Percentiles rank a stretch among this genome's conserved stretches.
Evolutionary conservation across 148 eudicot species (phyloP).

Genomic region (Polygonum aviculare): DNA sequence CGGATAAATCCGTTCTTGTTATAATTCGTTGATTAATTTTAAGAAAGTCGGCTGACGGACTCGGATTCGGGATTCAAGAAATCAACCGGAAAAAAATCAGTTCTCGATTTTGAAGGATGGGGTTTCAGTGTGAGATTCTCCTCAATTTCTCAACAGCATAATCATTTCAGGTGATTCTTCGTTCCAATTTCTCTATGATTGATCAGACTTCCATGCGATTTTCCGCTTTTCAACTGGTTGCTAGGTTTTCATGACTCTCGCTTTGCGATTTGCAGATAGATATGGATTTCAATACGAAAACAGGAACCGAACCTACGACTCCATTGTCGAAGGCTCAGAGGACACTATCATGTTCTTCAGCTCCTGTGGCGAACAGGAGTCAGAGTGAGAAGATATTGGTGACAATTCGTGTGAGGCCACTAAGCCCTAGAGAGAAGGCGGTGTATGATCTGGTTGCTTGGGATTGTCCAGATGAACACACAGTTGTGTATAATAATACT

Average conservation of each 20-base stretch:
- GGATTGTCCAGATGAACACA: slow-evolving; percentile 65
- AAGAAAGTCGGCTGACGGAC: no score
- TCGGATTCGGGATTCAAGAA: no score
- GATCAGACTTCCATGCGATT: background rate
- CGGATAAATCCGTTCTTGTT: no score
- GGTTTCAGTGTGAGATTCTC: no score
- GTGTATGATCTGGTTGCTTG: slow-evolving; percentile 85
- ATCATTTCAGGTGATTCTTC: no score
- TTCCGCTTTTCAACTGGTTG: background rate
- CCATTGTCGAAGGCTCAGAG: slow-evolving; percentile 65
- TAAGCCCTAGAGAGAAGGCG: slow-evolving; percentile 71
- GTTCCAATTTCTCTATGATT: no score
- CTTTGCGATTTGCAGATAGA: background rate
- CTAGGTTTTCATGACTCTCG: background rate
- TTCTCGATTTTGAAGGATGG: no score
- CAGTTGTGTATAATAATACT: slow-evolving; percentile 57
- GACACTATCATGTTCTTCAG: slow-evolving; percentile 26
- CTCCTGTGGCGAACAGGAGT: slow-evolving; percentile 56
- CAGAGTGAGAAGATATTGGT: slow-evolving; percentile 84
- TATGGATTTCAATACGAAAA: background rate
- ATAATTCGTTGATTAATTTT: no score
- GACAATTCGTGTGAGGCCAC: slow-evolving; percentile 82
- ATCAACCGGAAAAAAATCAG: no score
- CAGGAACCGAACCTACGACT: slow-evolving; percentile 31
- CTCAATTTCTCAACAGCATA: no score